Percentiles rank a stretch among this genome's conserved stretches.
Evolutionary conservation across 1,284 basidiomycete species (phyloP).

Genomic region (Uromyces viciae-fabae): DNA sequence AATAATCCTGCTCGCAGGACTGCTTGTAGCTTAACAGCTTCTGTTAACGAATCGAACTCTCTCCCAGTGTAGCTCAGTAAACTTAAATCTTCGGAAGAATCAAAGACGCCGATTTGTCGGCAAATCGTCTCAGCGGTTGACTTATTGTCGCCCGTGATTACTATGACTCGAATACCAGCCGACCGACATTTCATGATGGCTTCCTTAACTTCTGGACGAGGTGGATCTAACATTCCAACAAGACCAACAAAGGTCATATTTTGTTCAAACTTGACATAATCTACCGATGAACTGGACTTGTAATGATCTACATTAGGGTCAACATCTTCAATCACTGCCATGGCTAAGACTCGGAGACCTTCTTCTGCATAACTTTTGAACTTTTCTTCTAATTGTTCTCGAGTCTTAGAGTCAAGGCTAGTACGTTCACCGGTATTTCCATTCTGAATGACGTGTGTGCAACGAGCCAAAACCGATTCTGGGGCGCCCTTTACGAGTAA

Average conservation of each 20-base stretch:
- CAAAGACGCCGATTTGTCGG: constrained; percentile 89
- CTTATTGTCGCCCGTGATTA: constrained; percentile 98
- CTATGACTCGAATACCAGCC: constrained; percentile 92
- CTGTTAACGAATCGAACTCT: constrained; percentile 77
- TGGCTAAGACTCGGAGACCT: constrained; percentile 83
- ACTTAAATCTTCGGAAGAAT: constrained; percentile 59
- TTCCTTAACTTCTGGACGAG: constrained; percentile 81
- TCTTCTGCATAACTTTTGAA: constrained; percentile 71
- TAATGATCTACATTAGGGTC: constrained; percentile 76
- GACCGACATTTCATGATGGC: constrained; percentile 86
- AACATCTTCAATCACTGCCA: constrained; percentile 73
- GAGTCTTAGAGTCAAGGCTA: constrained; percentile 64
- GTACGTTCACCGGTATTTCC: constrained; percentile 58
- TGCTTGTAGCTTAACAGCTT: constrained; percentile 75
- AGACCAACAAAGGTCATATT: constrained; percentile 88
- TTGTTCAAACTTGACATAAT: constrained; percentile 84
- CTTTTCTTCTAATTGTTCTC: constrained; percentile 62
- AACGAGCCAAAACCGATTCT: constrained; percentile 86
- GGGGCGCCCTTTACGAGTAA: constrained; percentile 93
- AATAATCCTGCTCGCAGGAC: constrained; percentile 85
- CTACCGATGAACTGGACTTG: constrained; percentile 68
- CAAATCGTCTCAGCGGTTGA: constrained; percentile 96
- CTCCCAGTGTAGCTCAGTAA: constrained; percentile 92
- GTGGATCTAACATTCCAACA: constrained; percentile 96
- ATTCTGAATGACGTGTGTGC: constrained; percentile 68